Percentiles rank a stretch among this genome's conserved stretches.
These are phyloP conservation scores for Phytophthora pistaciae DNA, from an alignment of 352 stramenopile species.

Conservation along the genomic window DNA sequence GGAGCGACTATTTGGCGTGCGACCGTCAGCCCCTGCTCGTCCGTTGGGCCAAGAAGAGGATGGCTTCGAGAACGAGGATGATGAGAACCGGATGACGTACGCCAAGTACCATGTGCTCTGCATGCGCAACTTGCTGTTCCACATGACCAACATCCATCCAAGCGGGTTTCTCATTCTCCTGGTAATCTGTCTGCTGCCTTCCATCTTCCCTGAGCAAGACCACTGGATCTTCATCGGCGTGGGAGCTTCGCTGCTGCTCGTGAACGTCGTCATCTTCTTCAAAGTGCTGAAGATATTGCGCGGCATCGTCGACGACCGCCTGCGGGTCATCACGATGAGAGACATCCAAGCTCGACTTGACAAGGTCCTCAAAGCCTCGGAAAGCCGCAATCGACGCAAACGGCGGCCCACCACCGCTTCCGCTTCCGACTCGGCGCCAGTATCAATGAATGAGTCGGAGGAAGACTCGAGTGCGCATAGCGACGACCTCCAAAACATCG, in stretches of 20 bases:
- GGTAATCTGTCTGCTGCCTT: slow-evolving; percentile 72
- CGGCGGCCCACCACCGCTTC: slow-evolving; percentile 6
- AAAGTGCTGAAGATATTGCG: slow-evolving; percentile 87
- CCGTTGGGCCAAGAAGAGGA: slow-evolving; percentile 13
- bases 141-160: slow-evolving; percentile 85
- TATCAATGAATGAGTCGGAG: slow-evolving; percentile 24
- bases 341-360: slow-evolving; percentile 67
- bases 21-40: slow-evolving; percentile 16
- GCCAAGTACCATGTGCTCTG: slow-evolving; percentile 83
- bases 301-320: slow-evolving; percentile 85
- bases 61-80: slow-evolving; percentile 27
- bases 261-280: slow-evolving; percentile 87
- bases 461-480: slow-evolving; percentile 12
- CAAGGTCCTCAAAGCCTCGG: slow-evolving; percentile 28
- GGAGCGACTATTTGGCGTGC: slow-evolving; percentile 79
- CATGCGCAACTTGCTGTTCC: slow-evolving; percentile 86
- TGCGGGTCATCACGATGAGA: slow-evolving; percentile 70
- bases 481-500: slow-evolving; percentile 15
- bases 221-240: slow-evolving; percentile 85
- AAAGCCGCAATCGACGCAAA: slow-evolving; percentile 4
- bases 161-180: slow-evolving; percentile 84
- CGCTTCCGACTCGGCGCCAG: slow-evolving; percentile 15
- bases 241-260: slow-evolving; percentile 54
- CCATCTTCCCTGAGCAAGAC: slow-evolving; percentile 67
- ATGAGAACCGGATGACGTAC: slow-evolving; percentile 62